Conservation (phyloP, 352 stramenopile species). For the Phytophthora fragariaefolia region DNA sequence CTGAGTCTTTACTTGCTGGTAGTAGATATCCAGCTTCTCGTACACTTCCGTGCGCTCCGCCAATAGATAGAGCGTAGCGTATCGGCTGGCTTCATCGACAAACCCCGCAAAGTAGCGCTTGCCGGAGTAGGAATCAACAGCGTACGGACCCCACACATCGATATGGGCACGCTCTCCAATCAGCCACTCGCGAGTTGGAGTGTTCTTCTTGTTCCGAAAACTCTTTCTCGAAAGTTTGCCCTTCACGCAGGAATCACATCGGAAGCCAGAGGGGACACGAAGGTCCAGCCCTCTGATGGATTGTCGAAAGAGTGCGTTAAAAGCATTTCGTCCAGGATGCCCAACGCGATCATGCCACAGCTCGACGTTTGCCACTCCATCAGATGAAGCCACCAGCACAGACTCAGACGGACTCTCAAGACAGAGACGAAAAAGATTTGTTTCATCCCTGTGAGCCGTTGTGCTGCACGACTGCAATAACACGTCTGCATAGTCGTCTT, state of each 20-base stretch:
- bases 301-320: conserved; percentile 1
- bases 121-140: not conserved
- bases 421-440: not conserved
- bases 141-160: conserved; percentile 7
- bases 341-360: not conserved
- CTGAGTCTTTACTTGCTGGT: conserved; percentile 18
- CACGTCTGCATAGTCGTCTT: not conserved
- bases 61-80: conserved; percentile 16
- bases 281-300: not conserved
- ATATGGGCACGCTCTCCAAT: conserved; percentile 3
- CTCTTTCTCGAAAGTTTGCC: not conserved
- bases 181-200: conserved; percentile 2
- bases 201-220: not conserved
- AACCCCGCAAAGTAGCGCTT: conserved; percentile 5
- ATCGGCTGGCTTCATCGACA: conserved; percentile 28
- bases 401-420: not conserved
- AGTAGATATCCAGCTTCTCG: conserved; percentile 25
- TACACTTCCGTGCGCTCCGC: conserved; percentile 26
- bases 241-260: conserved; percentile 4
- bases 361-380: not conserved
- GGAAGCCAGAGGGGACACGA: not conserved
- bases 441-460: not conserved
- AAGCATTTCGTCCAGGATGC: not conserved
- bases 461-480: not conserved
- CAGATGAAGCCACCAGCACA: not conserved